A percentile compares a stretch with the other conserved stretches of the same genome.
These are phyloP conservation scores for Protea cynaroides DNA, from an alignment of 164 flowering plant genomes.

Conservation along the genomic window DNA sequence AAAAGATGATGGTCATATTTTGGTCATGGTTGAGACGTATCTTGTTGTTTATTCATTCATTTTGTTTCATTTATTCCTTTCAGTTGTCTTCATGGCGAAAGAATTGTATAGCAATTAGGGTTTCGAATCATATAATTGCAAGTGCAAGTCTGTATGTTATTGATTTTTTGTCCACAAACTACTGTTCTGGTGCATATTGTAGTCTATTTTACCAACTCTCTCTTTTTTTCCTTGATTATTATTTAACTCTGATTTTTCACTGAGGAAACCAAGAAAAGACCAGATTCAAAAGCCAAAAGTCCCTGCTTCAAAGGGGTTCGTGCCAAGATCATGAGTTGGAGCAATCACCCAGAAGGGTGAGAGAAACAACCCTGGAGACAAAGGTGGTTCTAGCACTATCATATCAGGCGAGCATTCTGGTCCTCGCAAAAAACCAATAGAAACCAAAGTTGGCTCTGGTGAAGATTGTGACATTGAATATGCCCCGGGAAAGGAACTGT, in stretches of 20 bases:
- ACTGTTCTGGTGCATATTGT: neutral
- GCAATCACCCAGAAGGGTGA: slow-evolving; percentile 46
- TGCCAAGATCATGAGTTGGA: slow-evolving; percentile 44
- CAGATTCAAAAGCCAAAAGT: slow-evolving; percentile 42
- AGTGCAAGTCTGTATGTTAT: slow-evolving; percentile 44
- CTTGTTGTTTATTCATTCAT: neutral
- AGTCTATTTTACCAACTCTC: neutral
- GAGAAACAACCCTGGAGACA: slow-evolving; percentile 27
- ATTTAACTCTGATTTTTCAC: slow-evolving; percentile 50
- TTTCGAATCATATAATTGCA: slow-evolving; percentile 31
- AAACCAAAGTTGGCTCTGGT: slow-evolving; percentile 17
- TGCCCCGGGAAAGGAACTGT: slow-evolving; percentile 1
- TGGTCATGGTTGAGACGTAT: neutral
- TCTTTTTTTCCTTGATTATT: neutral
- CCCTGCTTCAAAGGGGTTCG: slow-evolving; percentile 48
- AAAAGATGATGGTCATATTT: neutral
- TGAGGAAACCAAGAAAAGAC: slow-evolving; percentile 50
- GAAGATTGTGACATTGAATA: slow-evolving; percentile 20
- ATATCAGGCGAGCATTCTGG: too few species aligned
- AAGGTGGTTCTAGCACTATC: too few species aligned
- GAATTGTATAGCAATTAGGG: slow-evolving; percentile 18
- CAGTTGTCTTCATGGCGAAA: slow-evolving; percentile 36
- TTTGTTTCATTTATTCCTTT: slow-evolving; percentile 5
- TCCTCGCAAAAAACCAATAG: slow-evolving; percentile 20
- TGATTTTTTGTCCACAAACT: neutral